Evolutionary conservation across 345 rosid genomes (phyloP), one percentile per base, ranked within the genome.

Genomic region (Moricandia arvensis): DNA sequence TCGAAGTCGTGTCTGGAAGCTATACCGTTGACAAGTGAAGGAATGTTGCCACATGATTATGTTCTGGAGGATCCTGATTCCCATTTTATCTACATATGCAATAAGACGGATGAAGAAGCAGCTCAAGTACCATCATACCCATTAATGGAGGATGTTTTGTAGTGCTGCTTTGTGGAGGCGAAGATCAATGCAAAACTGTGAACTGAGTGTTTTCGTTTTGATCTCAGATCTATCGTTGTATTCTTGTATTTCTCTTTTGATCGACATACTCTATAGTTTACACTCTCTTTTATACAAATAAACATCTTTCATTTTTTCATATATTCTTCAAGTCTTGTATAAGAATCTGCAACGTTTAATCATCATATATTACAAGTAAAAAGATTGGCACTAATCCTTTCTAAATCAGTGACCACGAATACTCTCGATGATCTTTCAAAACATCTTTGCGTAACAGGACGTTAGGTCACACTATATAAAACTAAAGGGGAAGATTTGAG

Each of bases 41-140:
- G 97, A 63, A 76, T 86, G 69, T 83, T 92, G 78, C 96, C 87
- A 0, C 76, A 79, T 0, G 89, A 83, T 62, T 92, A 85, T 82
- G 90, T 82, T 35, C 74, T 92, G 70, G 93, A 92, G 69, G 97
- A 95, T 85, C 97, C 97, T 38, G 97, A 95, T 69, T 88, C 96
- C 49, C 97, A 95, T 84, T 95, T 85, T 69, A 92, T 95, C 57
- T 90, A 95, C 57, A 77, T 90, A 41, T 95, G 99, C 80, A 83
- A 71, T 49, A 92, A 92, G 83, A 75, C 13, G 78, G 83, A 77
- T 8, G 88, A 84, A 29, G 68, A 73, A 27, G 85, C 63, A 72
- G 67, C 61, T 68, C 72, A 71, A 4, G 65, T 73, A 70, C 74
- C 90, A 12, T 11, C 80, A 31, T 64, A 84, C 73, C 84, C 87